Conservation (phyloP, 2,329 filamentous ascomycete species). For the Colletotrichum plurivorum region DNA sequence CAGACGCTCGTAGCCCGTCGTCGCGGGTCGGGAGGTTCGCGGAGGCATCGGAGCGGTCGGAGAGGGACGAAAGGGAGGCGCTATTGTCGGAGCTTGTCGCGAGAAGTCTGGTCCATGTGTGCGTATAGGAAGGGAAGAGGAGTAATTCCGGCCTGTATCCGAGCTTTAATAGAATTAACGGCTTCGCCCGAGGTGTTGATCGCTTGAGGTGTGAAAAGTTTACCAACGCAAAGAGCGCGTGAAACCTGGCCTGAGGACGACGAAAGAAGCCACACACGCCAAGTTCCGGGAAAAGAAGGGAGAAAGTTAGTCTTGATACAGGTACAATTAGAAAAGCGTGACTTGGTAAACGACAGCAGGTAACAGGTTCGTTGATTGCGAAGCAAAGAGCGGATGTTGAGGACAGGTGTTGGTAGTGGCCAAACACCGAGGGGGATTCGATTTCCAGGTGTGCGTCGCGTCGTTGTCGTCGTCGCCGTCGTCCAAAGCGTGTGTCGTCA, state of each 20-base stretch:
- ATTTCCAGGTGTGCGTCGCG: constrained; percentile 26
- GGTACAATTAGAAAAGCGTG: neutral
- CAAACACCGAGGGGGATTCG: neutral
- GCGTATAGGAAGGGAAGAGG: neutral
- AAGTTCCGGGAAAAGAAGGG: constrained; percentile 9
- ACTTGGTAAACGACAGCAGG: neutral
- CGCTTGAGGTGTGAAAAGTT: neutral
- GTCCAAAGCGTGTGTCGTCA: constrained; percentile 24
- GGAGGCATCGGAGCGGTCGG: constrained; percentile 69
- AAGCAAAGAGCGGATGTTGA: constrained; percentile 1
- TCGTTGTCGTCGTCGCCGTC: constrained; percentile 14
- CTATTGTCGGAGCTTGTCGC: constrained; percentile 5
- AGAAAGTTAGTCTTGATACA: constrained; percentile 10
- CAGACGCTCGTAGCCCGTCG: constrained; percentile 87
- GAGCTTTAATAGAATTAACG: no score
- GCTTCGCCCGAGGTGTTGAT: no score
- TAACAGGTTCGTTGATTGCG: constrained; percentile 2
- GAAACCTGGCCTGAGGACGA: constrained; percentile 19
- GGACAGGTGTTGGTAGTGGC: constrained; percentile 8
- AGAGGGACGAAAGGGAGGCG: constrained; percentile 8
- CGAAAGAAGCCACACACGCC: constrained; percentile 7
- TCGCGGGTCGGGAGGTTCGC: constrained; percentile 71
- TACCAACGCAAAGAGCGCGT: neutral
- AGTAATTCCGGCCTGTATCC: neutral
- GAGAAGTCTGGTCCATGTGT: constrained; percentile 18